Conservation (phyloP, 1,139 yeast genomes). For the Lizanozyma gosingica region DNA sequence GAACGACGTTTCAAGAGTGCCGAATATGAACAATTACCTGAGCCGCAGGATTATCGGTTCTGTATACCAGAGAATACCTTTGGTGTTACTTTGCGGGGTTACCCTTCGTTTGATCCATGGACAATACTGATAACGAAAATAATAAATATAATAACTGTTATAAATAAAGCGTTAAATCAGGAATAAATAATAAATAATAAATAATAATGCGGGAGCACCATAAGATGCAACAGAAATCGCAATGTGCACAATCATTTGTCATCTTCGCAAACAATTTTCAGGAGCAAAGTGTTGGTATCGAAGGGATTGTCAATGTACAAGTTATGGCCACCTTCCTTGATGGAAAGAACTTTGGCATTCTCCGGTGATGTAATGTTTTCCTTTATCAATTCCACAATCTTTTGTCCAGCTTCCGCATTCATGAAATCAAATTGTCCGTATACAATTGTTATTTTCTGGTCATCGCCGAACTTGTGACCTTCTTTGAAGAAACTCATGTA, state of each 20-base stretch:
- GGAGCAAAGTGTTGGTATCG: slow-evolving; percentile 40
- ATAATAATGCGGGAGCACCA: too few species aligned
- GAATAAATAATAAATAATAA: neutral
- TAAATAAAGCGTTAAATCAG: too few species aligned
- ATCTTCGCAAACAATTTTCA: slow-evolving; percentile 7
- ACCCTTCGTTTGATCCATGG: too few species aligned
- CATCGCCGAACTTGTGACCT: slow-evolving; percentile 4
- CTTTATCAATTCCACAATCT: slow-evolving; percentile 32
- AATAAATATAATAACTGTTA: too few species aligned
- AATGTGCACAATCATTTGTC: too few species aligned
- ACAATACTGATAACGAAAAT: too few species aligned
- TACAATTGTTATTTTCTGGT: slow-evolving; percentile 38
- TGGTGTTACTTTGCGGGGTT: too few species aligned
- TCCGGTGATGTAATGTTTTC: slow-evolving; percentile 6
- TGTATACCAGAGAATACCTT: too few species aligned
- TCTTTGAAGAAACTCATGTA: slow-evolving; percentile 22
- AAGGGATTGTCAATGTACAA: slow-evolving; percentile 40
- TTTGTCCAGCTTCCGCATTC: slow-evolving; percentile 66
- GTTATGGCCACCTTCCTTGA: slow-evolving; percentile 28
- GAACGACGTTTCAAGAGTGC: too few species aligned
- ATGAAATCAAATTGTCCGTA: slow-evolving; percentile 87
- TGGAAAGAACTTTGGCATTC: slow-evolving; percentile 14
- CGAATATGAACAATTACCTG: too few species aligned
- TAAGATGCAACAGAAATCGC: too few species aligned
- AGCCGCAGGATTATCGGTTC: too few species aligned